phyloP scores from a whole-genome alignment of 164 flowering plant species.

The Umbellularia californica region DNA sequence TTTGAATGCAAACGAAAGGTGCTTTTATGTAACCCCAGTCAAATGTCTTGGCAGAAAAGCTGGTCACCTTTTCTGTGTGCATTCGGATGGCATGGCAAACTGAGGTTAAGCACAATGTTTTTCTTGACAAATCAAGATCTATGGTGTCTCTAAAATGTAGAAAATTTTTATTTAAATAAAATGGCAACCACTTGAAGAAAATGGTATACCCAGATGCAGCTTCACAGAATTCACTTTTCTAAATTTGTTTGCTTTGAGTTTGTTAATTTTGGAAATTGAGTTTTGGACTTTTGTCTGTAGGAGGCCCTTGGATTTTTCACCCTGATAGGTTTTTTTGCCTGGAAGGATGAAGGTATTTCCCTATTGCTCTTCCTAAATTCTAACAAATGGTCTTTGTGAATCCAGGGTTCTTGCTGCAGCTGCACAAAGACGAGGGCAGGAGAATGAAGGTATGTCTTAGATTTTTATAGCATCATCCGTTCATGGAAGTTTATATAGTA shows the following conservation, averaged over 20 bases:
- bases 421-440: constrained; percentile 58
- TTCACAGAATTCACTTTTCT: background rate
- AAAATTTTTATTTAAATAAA: too few relatives aligned
- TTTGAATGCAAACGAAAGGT: background rate
- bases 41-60: background rate
- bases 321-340: background rate
- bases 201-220: background rate
- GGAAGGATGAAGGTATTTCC: background rate
- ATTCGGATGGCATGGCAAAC: background rate
- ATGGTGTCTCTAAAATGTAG: background rate
- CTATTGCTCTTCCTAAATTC: background rate
- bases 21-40: background rate
- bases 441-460: constrained; percentile 52
- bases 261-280: background rate
- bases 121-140: background rate
- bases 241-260: background rate
- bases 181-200: background rate
- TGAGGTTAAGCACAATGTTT: background rate
- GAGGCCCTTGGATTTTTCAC: background rate
- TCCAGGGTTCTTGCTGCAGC: constrained; percentile 96
- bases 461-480: background rate
- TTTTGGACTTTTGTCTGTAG: background rate
- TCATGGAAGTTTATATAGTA: background rate
- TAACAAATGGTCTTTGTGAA: background rate
- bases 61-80: background rate